Evolutionary conservation across 2,329 filamentous ascomycete genomes (phyloP).

Genomic region (Clonostachys rhizophaga): DNA sequence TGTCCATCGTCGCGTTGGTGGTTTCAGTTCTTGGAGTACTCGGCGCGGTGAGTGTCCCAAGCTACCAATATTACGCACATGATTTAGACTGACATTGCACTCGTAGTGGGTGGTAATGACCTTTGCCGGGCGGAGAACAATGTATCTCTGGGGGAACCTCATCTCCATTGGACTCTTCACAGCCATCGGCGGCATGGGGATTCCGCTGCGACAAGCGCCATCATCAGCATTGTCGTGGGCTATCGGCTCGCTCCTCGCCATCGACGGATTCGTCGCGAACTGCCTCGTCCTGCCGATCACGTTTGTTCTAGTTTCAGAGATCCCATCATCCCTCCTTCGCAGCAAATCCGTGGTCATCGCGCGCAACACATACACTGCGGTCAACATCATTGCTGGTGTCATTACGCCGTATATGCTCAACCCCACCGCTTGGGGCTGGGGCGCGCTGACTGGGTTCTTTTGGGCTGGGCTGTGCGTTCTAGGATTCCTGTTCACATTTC

Average conservation of each 20-base stretch:
- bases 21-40: slow-evolving; percentile 24
- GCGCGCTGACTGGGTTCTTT: slow-evolving; percentile 13
- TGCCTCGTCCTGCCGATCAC: slow-evolving; percentile 8
- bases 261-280: slow-evolving; percentile 22
- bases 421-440: slow-evolving; percentile 10
- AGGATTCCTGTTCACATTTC: slow-evolving; percentile 10
- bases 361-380: slow-evolving; percentile 16
- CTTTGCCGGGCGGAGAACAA: slow-evolving; percentile 27
- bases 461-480: slow-evolving; percentile 9
- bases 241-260: slow-evolving; percentile 4
- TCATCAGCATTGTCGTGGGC: slow-evolving; percentile 13
- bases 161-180: slow-evolving; percentile 36
- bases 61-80: no score
- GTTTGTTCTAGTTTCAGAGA: slow-evolving; percentile 21
- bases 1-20: slow-evolving; percentile 29
- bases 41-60: slow-evolving; percentile 24
- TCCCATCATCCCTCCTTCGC: slow-evolving; percentile 23
- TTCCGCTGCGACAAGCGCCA: slow-evolving; percentile 2
- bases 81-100: slow-evolving; percentile 33
- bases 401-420: slow-evolving; percentile 14
- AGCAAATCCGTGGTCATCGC: slow-evolving; percentile 20
- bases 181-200: slow-evolving; percentile 32
- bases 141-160: slow-evolving; percentile 36
- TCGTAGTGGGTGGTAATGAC: slow-evolving; percentile 30
- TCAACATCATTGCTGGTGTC: slow-evolving; percentile 9